Conservation (phyloP, 23 red algal species). For the Gracilaria gracilis region DNA sequence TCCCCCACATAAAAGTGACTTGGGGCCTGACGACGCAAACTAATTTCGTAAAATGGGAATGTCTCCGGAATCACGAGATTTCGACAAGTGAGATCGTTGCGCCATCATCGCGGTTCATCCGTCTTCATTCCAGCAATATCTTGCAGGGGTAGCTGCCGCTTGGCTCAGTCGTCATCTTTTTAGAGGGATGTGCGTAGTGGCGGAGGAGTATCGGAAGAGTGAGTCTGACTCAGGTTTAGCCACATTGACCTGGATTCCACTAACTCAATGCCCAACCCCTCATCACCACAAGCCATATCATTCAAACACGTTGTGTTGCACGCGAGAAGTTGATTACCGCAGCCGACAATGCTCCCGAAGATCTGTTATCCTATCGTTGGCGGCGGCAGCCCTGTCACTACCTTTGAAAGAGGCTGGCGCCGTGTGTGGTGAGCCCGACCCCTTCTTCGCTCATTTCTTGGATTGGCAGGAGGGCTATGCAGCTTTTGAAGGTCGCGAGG, state of each 20-base stretch:
- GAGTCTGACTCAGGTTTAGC: neutral
- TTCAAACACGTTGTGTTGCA: neutral
- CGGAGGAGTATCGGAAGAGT: neutral
- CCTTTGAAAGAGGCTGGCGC: neutral
- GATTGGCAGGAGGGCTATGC: conserved; percentile 46
- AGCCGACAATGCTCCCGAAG: neutral
- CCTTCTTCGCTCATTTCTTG: conserved; percentile 50
- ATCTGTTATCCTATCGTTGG: neutral
- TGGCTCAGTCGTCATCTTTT: neutral
- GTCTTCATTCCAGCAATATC: neutral
- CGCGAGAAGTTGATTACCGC: neutral
- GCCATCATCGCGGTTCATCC: neutral
- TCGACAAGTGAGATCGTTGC: neutral
- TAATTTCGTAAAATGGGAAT: neutral
- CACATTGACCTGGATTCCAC: neutral
- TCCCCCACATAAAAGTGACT: too few relatives aligned
- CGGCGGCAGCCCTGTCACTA: neutral
- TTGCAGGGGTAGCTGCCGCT: too few relatives aligned
- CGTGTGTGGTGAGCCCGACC: conserved; percentile 47
- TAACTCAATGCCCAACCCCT: neutral
- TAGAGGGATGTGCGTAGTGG: neutral
- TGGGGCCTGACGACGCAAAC: too few relatives aligned
- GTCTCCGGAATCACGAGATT: neutral
- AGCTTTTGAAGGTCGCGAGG: neutral
- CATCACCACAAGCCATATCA: neutral